A percentile compares a stretch with the other conserved stretches of the same genome.
phyloP scores from a whole-genome alignment of 305 asterid species.

The Fraxinus angustifolia region DNA sequence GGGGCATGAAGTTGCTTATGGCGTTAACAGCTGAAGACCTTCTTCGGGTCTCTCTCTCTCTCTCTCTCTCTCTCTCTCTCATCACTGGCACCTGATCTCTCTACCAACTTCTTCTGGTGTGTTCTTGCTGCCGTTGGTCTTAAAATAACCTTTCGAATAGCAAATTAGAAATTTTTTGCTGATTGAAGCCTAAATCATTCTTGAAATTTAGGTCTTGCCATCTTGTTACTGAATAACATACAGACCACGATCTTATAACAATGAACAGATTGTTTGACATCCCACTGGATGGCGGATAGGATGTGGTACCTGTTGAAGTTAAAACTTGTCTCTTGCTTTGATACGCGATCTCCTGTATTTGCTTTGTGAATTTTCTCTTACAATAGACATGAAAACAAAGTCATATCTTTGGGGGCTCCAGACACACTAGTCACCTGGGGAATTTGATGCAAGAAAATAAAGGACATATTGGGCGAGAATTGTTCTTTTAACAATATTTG shows the following conservation, averaged over 20 bases:
- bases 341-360: neutral
- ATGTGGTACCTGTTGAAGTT: neutral
- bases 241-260: neutral
- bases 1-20: conserved; percentile 57
- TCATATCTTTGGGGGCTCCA: neutral
- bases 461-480: neutral
- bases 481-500: neutral
- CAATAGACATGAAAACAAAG: neutral
- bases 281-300: neutral
- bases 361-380: neutral
- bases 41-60: conserved; percentile 54
- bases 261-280: neutral
- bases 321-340: neutral
- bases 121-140: neutral
- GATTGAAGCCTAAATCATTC: neutral
- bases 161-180: neutral
- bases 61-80: neutral
- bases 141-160: neutral
- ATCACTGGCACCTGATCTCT: neutral
- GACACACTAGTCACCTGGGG: neutral
- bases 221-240: neutral
- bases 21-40: conserved; percentile 65
- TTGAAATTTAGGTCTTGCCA: neutral
- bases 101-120: neutral
- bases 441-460: neutral